Conservation (phyloP, 148 eudicot species). For the Rhododendron williamsianum region DNA sequence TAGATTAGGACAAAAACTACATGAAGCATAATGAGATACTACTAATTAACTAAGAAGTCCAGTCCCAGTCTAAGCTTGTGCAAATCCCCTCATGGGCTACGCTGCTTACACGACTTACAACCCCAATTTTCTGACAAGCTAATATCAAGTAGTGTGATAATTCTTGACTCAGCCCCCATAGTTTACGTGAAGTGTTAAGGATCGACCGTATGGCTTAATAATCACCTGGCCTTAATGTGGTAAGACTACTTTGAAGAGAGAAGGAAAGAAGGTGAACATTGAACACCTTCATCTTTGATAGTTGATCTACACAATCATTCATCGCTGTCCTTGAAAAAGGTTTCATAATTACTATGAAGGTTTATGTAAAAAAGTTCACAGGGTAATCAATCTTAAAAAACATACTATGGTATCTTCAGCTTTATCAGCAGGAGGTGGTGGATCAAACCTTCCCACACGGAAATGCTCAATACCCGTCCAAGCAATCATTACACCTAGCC, state of each 20-base stretch:
- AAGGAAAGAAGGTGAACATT: neutral
- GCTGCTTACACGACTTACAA: neutral
- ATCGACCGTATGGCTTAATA: neutral
- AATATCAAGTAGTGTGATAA: neutral
- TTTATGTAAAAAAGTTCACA: neutral
- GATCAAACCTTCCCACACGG: conserved; percentile 85
- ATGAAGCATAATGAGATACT: neutral
- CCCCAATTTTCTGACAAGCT: neutral
- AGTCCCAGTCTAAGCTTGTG: neutral
- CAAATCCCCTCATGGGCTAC: neutral
- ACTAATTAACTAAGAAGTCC: neutral
- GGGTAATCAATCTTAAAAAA: neutral
- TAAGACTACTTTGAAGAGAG: neutral
- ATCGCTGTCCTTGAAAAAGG: neutral
- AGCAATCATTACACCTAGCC: conserved; percentile 91
- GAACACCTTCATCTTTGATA: neutral
- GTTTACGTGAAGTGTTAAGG: neutral
- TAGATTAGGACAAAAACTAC: neutral
- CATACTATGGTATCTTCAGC: conserved; percentile 75
- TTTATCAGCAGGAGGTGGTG: conserved; percentile 80
- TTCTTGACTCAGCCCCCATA: neutral
- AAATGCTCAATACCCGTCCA: conserved; percentile 98
- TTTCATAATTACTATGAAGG: neutral
- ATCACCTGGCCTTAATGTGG: neutral
- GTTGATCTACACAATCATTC: neutral